Evolutionary conservation across 2,329 filamentous ascomycete species (phyloP), one percentile per base, ranked within the genome.

Genomic region (Colletotrichum lupini): DNA sequence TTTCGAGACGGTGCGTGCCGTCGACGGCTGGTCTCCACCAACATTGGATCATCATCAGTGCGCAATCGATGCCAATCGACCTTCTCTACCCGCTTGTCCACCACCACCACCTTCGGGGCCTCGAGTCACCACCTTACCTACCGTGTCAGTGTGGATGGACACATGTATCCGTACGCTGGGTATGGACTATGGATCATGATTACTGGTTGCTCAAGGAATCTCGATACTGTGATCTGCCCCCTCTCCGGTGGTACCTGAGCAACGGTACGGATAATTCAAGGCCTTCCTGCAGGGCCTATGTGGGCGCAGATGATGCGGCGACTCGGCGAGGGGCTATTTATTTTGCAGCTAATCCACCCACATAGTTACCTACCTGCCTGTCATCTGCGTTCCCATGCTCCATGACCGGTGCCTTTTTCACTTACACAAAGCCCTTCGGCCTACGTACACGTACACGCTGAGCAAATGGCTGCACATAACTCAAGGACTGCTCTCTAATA

Each of bases 1-100:
- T 60, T 72, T 72, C 58, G 69, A 72, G 69, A 72, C 69, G 69
- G 69, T 72, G 69, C 69, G 69, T 72, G 69, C 69, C 69, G 69
- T 68, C 65, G 32, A 64, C 65, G 69, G 69, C 22, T 59, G 65
- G 53, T 63, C 58, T 72, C 69, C 69, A 72, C 65, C 59, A 9
- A 59, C 58, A 64, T 69, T 68, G 53, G 58, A 63, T 62, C 69
- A 62, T 37, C 37, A 69, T 68, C 66, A 69, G 65, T 59, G 68
- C 63, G 49, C 63, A 71, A 55, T 57, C 58, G 66, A 55, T 24
- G 53, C 66, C 58, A 68, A 35, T 55, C 61, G 49, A 53, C 22
- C 42, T 22, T 22, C 12, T 53, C 32, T 59, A 32, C 46, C 57
- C 68, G 64, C 35, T 49, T n/a, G 64, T 37, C 63, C 56, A 56